These are phyloP conservation scores for Amylocarpus encephaloides DNA, from an alignment of 2,329 filamentous ascomycete genomes.

Conservation along the genomic window DNA sequence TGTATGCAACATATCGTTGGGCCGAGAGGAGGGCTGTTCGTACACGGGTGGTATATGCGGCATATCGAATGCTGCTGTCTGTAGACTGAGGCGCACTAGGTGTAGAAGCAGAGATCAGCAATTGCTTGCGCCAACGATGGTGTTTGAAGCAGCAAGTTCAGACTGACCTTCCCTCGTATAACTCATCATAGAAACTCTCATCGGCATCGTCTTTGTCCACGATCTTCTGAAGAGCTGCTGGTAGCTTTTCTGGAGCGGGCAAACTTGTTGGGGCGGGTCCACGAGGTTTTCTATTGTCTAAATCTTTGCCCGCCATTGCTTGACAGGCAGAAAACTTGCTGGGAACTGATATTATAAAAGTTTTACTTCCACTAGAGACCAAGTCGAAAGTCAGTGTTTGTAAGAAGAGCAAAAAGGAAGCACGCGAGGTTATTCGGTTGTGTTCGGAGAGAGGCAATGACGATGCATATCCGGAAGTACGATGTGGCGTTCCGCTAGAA, in stretches of 20 bases:
- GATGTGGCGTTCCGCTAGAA: neutral
- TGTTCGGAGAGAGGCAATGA: neutral
- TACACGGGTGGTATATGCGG: slow-evolving; percentile 80
- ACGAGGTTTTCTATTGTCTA: slow-evolving; percentile 19
- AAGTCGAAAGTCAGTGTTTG: neutral
- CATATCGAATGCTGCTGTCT: slow-evolving; percentile 81
- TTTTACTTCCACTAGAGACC: neutral
- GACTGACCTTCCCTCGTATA: slow-evolving; percentile 71
- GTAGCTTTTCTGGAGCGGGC: slow-evolving; percentile 39
- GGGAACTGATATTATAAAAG: neutral
- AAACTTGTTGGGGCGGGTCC: slow-evolving; percentile 23
- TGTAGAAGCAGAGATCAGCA: slow-evolving; percentile 9
- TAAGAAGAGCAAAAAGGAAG: neutral
- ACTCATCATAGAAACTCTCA: slow-evolving; percentile 68
- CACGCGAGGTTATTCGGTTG: neutral
- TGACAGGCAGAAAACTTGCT: neutral
- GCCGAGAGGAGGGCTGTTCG: slow-evolving; percentile 84
- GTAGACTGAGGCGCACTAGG: slow-evolving; percentile 68
- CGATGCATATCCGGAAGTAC: neutral
- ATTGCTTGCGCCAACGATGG: neutral
- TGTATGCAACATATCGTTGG: slow-evolving; percentile 95
- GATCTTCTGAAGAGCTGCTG: slow-evolving; percentile 49
- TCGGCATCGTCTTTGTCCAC: slow-evolving; percentile 54
- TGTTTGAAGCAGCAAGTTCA: neutral
- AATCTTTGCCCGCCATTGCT: slow-evolving; percentile 26